Evolutionary conservation across 2,329 filamentous ascomycete genomes (phyloP), one percentile per base, ranked within the genome.

Genomic region (Amesomyces nigricolor): DNA sequence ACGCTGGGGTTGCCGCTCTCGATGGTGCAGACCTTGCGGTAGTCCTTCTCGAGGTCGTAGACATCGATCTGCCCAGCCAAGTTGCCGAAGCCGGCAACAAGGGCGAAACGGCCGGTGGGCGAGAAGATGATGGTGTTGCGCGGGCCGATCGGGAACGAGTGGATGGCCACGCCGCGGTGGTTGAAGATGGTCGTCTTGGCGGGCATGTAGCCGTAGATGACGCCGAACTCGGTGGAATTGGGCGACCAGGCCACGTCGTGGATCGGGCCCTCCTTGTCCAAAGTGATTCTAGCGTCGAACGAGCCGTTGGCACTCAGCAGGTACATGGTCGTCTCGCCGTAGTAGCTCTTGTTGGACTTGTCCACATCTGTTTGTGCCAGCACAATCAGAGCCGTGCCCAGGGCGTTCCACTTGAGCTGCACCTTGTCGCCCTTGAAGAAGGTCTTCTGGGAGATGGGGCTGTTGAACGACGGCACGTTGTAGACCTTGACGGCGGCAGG

Each of bases 391-490:
- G 87, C 92, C 38, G 91, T 96, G 51, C 94, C 94, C 59, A 90
- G 79, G 63, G 87, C 83, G 74, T 99, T 99, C 94, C 94, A 99
- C 77, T 96, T 96, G 68, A 99, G 78, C 73, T 96, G 91, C 47
- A 99, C 92, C 78, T 97, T 97, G 78, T 99, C 94, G 61, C 91
- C 91, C 78, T 99, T 99, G 83, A 91, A 99, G 70, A 99, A 99
- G 1, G 88, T 96, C 85, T 99, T 99, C 71, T 97, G 92, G 39
- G 92, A 96, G 48, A 96, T 85, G 4, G 91, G 86, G 51, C 76
- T 77, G 61, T 75, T 81, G 74, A 97, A 97, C 65, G 94, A 81
- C 42, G 94, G 92, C 37, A 97, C 88, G 63, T 92, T 90, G 77
- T 88, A 99, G 58, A 97, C 88, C 74, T 95, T 95, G 71, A 97